Percentiles rank a stretch among this genome's conserved stretches.
phyloP scores from a whole-genome alignment of 129 eudicot species.

The Gnaphalium uliginosum region DNA sequence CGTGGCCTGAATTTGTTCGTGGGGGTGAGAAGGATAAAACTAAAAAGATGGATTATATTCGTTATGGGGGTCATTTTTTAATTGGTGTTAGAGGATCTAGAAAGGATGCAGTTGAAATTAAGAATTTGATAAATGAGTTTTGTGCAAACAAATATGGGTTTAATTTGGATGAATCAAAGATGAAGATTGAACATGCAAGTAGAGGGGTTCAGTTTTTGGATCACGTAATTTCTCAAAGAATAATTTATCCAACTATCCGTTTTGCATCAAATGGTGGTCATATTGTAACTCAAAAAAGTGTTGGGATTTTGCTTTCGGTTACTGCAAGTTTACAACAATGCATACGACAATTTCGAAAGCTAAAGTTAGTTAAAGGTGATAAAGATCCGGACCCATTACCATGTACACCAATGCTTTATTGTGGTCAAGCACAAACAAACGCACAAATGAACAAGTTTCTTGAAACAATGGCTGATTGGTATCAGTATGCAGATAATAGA shows the following conservation, averaged over 20 bases:
- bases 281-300: constrained; percentile 82
- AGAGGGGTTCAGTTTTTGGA: constrained; percentile 86
- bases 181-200: constrained; percentile 82
- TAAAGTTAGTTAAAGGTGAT: constrained; percentile 77
- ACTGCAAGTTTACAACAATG: constrained; percentile 92
- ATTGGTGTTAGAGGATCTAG: constrained; percentile 90
- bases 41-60: constrained; percentile 78
- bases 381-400: constrained; percentile 96
- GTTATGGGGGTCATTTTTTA: constrained; percentile 88
- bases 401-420: constrained; percentile 87
- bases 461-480: constrained; percentile 97
- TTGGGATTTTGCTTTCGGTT: constrained; percentile 83
- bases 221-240: constrained; percentile 74
- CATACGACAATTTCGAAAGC: constrained; percentile 70
- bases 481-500: constrained; percentile 86
- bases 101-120: constrained; percentile 67
- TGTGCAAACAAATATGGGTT: constrained; percentile 59
- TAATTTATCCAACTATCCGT: constrained; percentile 86
- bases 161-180: constrained; percentile 58
- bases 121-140: constrained; percentile 67
- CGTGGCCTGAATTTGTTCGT: constrained; percentile 99
- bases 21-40: constrained; percentile 82
- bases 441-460: constrained; percentile 94
- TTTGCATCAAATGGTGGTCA: constrained; percentile 87
- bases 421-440: constrained; percentile 95